A percentile compares a stretch with the other conserved stretches of the same genome.
Conservation (phyloP, 495 filamentous ascomycete species). For the Rhypophila decipiens region DNA sequence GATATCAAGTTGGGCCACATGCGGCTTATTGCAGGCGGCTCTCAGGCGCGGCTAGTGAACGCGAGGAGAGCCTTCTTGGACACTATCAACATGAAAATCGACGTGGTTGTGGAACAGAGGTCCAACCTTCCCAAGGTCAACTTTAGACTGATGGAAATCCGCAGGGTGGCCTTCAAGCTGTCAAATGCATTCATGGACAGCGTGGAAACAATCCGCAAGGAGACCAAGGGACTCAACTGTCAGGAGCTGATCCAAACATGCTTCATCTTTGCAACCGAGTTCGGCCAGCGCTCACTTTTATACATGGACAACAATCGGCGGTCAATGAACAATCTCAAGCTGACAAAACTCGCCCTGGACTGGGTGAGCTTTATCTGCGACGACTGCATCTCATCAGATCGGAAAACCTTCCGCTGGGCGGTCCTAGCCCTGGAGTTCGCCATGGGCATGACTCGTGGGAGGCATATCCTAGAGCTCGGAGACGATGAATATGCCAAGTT, state of each 20-base stretch:
- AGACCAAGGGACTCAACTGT: constrained; percentile 78
- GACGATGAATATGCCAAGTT: constrained; percentile 78
- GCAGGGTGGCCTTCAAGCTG: constrained; percentile 89
- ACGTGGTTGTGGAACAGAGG: constrained; percentile 82
- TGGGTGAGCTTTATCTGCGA: constrained; percentile 98
- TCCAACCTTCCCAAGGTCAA: constrained; percentile 93
- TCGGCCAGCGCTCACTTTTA: constrained; percentile 84
- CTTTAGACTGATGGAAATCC: constrained; percentile 85
- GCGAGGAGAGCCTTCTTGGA: constrained; percentile 72
- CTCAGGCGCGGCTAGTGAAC: constrained; percentile 67
- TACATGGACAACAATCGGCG: constrained; percentile 92
- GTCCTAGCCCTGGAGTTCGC: constrained; percentile 92
- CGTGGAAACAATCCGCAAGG: constrained; percentile 81
- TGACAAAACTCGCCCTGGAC: constrained; percentile 86
- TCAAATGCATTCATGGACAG: constrained; percentile 99
- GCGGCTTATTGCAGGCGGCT: constrained; percentile 84
- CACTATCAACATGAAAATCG: constrained; percentile 69
- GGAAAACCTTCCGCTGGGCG: constrained; percentile 95
- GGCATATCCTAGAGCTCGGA: constrained; percentile 80
- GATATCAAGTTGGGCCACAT: constrained; percentile 84
- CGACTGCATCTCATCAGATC: constrained; percentile 89
- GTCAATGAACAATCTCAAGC: constrained; percentile 91
- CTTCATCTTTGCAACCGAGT: constrained; percentile 97
- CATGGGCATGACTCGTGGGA: constrained; percentile 91
- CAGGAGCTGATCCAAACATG: constrained; percentile 98